Conservation (phyloP, 768 basidiomycete genomes). For the Lactarius tabidus region DNA sequence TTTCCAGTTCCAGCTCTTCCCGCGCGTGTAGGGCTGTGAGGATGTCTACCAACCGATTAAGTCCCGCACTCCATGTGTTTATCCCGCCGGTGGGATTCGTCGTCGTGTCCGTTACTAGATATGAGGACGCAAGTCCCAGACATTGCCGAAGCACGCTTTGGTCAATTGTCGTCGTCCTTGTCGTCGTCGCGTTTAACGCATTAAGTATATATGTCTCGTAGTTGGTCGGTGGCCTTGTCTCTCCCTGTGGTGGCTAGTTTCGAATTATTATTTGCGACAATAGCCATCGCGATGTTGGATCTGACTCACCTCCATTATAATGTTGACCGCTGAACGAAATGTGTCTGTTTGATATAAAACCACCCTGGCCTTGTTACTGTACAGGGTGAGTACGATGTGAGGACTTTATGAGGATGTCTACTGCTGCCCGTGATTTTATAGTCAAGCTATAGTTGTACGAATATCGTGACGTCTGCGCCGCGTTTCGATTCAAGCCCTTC, state of each 20-base stretch:
- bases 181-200: constrained; percentile 50
- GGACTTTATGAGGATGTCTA: constrained; percentile 22
- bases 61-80: constrained; percentile 60
- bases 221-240: constrained; percentile 44
- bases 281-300: background rate
- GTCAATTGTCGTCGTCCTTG: constrained; percentile 46
- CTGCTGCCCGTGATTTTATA: constrained; percentile 25
- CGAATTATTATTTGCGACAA: background rate
- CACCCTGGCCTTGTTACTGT: constrained; percentile 3
- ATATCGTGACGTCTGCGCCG: constrained; percentile 20
- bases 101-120: constrained; percentile 68
- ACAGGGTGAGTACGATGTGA: background rate
- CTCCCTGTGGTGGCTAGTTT: constrained; percentile 1
- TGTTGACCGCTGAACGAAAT: background rate
- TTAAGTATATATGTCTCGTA: constrained; percentile 57
- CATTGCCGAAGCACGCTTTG: constrained; percentile 60
- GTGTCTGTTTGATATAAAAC: background rate
- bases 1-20: constrained; percentile 70
- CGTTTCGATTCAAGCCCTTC: constrained; percentile 25
- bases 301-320: constrained; percentile 20
- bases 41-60: constrained; percentile 67
- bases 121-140: constrained; percentile 70
- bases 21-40: constrained; percentile 64
- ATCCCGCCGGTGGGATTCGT: constrained; percentile 57
- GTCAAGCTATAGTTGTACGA: constrained; percentile 10